Evolutionary conservation across 2,329 filamentous ascomycete species (phyloP), one percentile per base, ranked within the genome.

Genomic region (Colletotrichum australisinense): DNA sequence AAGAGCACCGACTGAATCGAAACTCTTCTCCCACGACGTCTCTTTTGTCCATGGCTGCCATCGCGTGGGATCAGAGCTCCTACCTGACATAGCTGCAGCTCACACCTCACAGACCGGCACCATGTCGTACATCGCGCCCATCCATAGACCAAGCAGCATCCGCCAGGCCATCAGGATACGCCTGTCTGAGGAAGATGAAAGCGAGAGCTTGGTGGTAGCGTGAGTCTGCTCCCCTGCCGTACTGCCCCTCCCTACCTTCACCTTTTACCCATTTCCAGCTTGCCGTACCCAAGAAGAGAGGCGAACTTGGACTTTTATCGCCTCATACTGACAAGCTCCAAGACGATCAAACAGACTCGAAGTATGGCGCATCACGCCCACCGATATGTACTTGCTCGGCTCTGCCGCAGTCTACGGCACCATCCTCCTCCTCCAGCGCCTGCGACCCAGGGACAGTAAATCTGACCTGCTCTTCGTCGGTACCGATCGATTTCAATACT

Each of bases 101-200:
- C 63, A 60, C 49, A 32, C 8, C 46, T 63, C 58, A 69, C 60
- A 69, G 63, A 66, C 53, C 68, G 63, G 32, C 75, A 79, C 60
- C 69, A 99, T 99, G 97, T 94, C 97, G 65, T 99, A 98, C 83
- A 87, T 99, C 79, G 95, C 95, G 74, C 95, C 97, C 52, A 97
- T 99, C 70, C 97, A 99, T 83, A 90, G 92, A 78, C 93, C 97
- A 28, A 98, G 94, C 82, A 97, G 95, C 85, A 92, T 98, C 76
- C 92, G 95, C 68, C 94, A 98, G 89, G 96, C 95, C 16, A 83
- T 98, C 76, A 94, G 93, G 80, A 88, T 96, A 74, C 92, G 91
- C 78, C 86, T 97, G 64, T 89, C 90, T 56, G 85, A 90, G 5
- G 90, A 94, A 63, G 91, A 95, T 74, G 93, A 97, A 78, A 95